Base-by-base conservation (phyloP, 2,329 filamentous ascomycete genomes). In the Venturia carpophila region DNA sequence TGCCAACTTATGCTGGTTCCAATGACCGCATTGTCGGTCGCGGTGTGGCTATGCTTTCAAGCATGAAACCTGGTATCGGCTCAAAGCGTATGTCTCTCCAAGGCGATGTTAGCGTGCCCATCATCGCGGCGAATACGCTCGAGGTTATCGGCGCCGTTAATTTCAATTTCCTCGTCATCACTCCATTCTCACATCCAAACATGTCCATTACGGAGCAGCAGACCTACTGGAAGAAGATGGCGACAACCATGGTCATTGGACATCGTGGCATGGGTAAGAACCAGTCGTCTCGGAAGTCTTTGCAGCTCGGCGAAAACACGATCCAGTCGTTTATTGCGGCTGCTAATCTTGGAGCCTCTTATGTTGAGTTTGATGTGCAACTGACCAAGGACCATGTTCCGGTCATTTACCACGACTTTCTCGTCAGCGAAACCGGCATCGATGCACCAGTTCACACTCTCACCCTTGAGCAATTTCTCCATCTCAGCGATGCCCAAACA, bases 351-450 rank as follows among this genome's bases (percentile, higher is more conserved):
- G 94, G 94, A 10, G 94, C 85, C 15, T 84, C 83, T 11, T 88
- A 88, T 70, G 85, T 88, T 43, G 86, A 88, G 70, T 64, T 89
- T 71, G 94, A 99, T 73, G 94, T 99, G 0, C 94, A 99, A 74
- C 80, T 99, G 47, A 99, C 94, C n/a, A 99, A 99, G 73, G 94
- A 99, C 73, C 92, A 95, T 71, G 92, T 99, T 1, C 94, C 94
- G 0, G 93, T 99, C 69, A 96, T 99, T 71, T 99, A 99, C 73
- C 94, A 99, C 73, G 94, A 99, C 75, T 99, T 99, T 72, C 82
- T 97, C 17, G 94, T 99, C 74, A 96, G 92, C 73, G 94, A 99
- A 77, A 97, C 94, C 0, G 94, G 95, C 11, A 94, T 97, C 64
- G 94, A 99, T 73, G 94, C 94, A 0, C 94, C 94, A 0, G 93